Evolutionary conservation across 176 grass and related monocot genomes (phyloP).

Genomic region (Juncus inflexus): DNA sequence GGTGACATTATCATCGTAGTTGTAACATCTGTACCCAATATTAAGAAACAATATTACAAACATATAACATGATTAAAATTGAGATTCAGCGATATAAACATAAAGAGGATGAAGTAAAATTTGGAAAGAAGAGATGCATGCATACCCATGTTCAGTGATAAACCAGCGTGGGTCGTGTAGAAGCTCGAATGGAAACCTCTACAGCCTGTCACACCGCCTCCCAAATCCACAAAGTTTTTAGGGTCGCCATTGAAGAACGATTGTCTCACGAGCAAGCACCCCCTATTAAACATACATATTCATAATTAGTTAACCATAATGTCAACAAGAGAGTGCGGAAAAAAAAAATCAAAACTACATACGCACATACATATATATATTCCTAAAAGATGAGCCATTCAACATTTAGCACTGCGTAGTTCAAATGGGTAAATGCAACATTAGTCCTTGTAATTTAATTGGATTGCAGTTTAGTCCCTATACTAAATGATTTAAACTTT

Average conservation of each 20-base stretch:
- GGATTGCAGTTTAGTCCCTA: too few species aligned
- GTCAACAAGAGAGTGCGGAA: neutral
- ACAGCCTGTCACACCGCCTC: conserved; percentile 71
- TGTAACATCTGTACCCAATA: conserved; percentile 75
- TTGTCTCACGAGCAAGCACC: conserved; percentile 70
- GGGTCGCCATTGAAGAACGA: conserved; percentile 72
- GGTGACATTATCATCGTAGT: conserved; percentile 91
- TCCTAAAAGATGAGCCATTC: too few species aligned
- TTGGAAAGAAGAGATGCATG: neutral
- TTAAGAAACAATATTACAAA: neutral
- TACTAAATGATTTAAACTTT: too few species aligned
- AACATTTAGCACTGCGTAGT: too few species aligned
- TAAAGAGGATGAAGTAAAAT: neutral
- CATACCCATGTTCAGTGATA: conserved; percentile 72
- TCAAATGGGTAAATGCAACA: too few species aligned
- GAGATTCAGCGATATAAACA: conserved; percentile 1
- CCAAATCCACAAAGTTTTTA: conserved; percentile 60
- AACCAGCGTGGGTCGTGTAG: conserved; percentile 56
- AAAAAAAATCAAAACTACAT: neutral
- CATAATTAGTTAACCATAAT: neutral
- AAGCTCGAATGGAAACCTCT: conserved; percentile 86
- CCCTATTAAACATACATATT: conserved; percentile 27
- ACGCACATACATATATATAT: too few species aligned
- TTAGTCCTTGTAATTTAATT: too few species aligned
- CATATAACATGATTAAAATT: neutral